phyloP scores from a whole-genome alignment of 495 filamentous ascomycete species.

The Lepraria neglecta region DNA sequence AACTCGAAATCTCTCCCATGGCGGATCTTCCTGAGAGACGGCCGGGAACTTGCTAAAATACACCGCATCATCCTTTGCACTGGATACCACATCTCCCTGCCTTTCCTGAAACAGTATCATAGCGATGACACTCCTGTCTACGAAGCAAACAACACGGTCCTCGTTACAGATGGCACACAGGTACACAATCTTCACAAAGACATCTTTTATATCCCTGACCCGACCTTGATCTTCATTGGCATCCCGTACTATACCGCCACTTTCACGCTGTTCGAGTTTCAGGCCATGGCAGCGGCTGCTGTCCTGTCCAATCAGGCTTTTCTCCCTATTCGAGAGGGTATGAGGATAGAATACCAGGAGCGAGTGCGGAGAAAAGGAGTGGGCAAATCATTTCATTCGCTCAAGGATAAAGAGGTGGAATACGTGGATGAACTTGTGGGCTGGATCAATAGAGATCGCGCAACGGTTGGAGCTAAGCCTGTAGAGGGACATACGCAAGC shows the following conservation, averaged over 20 bases:
- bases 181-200: conserved; percentile 14
- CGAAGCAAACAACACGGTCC: conserved; percentile 5
- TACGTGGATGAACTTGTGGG: conserved; percentile 50
- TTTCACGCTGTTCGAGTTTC: conserved; percentile 14
- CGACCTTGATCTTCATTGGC: conserved; percentile 7
- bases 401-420: conserved; percentile 45
- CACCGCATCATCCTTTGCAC: conserved; percentile 56
- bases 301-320: conserved; percentile 47
- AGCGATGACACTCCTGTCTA: not conserved
- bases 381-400: conserved; percentile 50
- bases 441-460: conserved; percentile 47
- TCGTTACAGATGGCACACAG: conserved; percentile 11
- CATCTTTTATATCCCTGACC: conserved; percentile 14
- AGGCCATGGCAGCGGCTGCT: conserved; percentile 6
- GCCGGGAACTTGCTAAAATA: conserved; percentile 41
- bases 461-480: conserved; percentile 27
- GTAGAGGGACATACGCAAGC: conserved; percentile 43
- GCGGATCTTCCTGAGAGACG: not conserved
- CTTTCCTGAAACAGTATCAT: conserved; percentile 26
- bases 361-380: conserved; percentile 40
- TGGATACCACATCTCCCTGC: conserved; percentile 56
- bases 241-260: conserved; percentile 10
- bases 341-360: conserved; percentile 49
- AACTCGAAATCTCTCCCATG: not conserved
- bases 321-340: conserved; percentile 42